Conservation (phyloP, 257 asterid species). For the Paulownia fortunei region DNA sequence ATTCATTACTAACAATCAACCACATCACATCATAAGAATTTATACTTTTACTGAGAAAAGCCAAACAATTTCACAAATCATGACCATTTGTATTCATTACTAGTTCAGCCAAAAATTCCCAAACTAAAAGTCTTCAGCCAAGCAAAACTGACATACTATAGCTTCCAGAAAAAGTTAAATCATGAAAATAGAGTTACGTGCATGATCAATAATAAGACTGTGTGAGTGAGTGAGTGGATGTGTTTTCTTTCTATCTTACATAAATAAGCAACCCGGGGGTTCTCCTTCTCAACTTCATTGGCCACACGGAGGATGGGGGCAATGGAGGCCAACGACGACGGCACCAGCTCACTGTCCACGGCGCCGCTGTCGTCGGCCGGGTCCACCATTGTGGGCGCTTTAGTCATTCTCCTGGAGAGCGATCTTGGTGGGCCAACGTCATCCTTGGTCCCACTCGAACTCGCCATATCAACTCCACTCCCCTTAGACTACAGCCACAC, state of each 20-base stretch:
- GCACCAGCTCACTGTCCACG: constrained; percentile 92
- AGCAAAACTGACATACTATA: background rate
- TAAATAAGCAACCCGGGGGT: constrained; percentile 75
- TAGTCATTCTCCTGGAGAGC: constrained; percentile 57
- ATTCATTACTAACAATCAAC: no score
- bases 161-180: background rate
- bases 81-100: constrained; percentile 16
- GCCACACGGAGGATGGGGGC: constrained; percentile 97
- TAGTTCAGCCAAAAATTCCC: background rate
- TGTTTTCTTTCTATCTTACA: constrained; percentile 50
- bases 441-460: constrained; percentile 83
- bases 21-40: background rate
- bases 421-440: constrained; percentile 66
- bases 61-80: constrained; percentile 8
- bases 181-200: constrained; percentile 16
- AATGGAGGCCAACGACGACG: constrained; percentile 79
- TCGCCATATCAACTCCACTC: constrained; percentile 63
- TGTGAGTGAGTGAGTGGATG: background rate
- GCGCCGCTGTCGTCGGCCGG: constrained; percentile 63
- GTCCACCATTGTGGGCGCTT: constrained; percentile 73
- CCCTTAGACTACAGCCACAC: constrained; percentile 20
- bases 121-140: background rate
- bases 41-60: background rate
- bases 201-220: background rate
- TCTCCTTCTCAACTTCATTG: constrained; percentile 73